phyloP scores from a whole-genome alignment of 2,329 filamentous ascomycete species.

The Penicillium hesseltinei region DNA sequence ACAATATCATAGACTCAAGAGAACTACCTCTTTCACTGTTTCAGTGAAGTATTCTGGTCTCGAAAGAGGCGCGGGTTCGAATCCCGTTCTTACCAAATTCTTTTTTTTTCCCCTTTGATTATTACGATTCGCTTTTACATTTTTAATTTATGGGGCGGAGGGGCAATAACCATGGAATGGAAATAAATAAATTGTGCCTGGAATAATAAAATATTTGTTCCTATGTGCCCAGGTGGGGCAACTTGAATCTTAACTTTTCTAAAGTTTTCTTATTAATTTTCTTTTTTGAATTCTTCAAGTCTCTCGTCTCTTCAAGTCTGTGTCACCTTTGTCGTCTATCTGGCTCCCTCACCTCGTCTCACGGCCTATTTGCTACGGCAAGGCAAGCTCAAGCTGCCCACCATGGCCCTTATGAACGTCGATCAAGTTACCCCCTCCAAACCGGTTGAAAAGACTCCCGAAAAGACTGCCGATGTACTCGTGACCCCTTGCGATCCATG shows the following conservation, averaged over 20 bases:
- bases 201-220: not conserved
- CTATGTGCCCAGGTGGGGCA: constrained; percentile 2
- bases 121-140: not conserved
- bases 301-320: not conserved
- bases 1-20: not conserved
- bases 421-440: constrained; percentile 32
- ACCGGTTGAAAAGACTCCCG: constrained; percentile 24
- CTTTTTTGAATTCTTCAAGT: not conserved
- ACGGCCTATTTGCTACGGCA: constrained; percentile 41
- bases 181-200: not conserved
- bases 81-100: too few species aligned
- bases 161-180: not conserved
- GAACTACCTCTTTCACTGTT: too few species aligned
- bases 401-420: constrained; percentile 39
- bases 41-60: not conserved
- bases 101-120: too few species aligned
- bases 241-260: not conserved
- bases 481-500: constrained; percentile 43
- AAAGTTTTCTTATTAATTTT: not conserved
- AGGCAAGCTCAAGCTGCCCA: constrained; percentile 34
- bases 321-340: constrained; percentile 6
- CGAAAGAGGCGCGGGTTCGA: not conserved
- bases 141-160: not conserved
- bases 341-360: constrained; percentile 42
- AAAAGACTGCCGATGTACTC: constrained; percentile 29